phyloP scores from a whole-genome alignment of 108 stramenopile genomes.

The Craspedostauros australis region DNA sequence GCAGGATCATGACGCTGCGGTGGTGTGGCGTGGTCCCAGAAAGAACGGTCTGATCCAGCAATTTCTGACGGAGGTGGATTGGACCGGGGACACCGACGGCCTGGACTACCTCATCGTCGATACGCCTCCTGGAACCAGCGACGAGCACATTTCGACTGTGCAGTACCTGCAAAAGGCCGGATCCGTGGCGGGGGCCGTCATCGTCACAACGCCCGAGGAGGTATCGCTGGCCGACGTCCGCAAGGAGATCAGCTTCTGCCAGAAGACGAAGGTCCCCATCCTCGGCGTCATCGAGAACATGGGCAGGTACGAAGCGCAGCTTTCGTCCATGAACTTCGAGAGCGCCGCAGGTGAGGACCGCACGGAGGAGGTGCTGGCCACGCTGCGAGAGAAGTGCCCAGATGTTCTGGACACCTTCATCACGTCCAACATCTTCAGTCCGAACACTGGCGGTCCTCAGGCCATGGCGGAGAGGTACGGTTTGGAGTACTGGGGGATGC shows the following conservation, averaged over 20 bases:
- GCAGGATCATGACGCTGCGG: constrained; percentile 88
- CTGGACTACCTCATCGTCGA: constrained; percentile 97
- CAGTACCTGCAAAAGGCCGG: constrained; percentile 90
- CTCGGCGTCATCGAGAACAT: constrained; percentile 99
- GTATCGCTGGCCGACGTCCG: constrained; percentile 97
- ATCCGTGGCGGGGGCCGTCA: constrained; percentile 75
- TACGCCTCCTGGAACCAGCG: constrained; percentile 98
- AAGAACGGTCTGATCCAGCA: constrained; percentile 99
- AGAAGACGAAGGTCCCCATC: constrained; percentile 89
- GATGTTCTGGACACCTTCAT: constrained; percentile 62
- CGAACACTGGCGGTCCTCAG: constrained; percentile 57
- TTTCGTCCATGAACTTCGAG: constrained; percentile 57
- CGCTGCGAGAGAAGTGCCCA: constrained; percentile 63
- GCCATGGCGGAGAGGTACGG: constrained; percentile 86
- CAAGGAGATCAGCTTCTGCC: constrained; percentile 97
- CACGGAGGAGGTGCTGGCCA: constrained; percentile 49
- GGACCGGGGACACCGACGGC: constrained; percentile 74
- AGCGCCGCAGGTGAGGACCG: constrained; percentile 29
- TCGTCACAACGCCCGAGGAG: constrained; percentile 99
- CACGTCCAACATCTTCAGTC: constrained; percentile 63
- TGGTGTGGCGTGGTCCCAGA: constrained; percentile 97
- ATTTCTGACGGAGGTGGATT: constrained; percentile 92
- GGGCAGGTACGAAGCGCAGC: constrained; percentile 64
- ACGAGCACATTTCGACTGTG: constrained; percentile 98
- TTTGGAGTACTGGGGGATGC: constrained; percentile 85